Conservation (phyloP, 306 rosid species). For the Hylodesmum podocarpum region DNA sequence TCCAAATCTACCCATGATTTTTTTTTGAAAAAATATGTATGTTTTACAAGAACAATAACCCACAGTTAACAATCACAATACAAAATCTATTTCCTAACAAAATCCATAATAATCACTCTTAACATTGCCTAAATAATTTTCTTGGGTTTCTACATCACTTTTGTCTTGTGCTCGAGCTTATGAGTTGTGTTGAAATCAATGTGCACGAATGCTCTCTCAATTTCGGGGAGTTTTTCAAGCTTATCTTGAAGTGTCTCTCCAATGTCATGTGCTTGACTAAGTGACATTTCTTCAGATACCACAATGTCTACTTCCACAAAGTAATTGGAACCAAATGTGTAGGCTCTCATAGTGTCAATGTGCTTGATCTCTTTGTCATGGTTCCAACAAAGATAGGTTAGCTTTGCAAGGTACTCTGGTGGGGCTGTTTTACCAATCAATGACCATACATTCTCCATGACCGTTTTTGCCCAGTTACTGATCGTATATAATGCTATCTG, state of each 20-base stretch:
- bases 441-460: conserved; percentile 88
- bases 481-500: conserved; percentile 90
- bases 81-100: neutral
- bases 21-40: neutral
- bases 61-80: neutral
- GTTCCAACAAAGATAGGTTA: conserved; percentile 84
- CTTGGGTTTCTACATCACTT: neutral
- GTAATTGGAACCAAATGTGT: conserved; percentile 75
- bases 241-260: conserved; percentile 91
- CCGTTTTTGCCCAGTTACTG: conserved; percentile 81
- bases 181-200: conserved; percentile 81
- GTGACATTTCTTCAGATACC: conserved; percentile 61
- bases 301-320: conserved; percentile 90
- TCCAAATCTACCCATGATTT: neutral
- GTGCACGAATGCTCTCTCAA: conserved; percentile 93
- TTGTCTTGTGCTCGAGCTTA: conserved; percentile 71
- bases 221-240: conserved; percentile 74
- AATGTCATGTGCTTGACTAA: conserved; percentile 71
- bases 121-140: neutral
- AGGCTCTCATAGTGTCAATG: conserved; percentile 79
- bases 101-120: neutral
- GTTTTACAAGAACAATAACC: neutral
- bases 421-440: conserved; percentile 83
- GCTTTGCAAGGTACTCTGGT: conserved; percentile 77
- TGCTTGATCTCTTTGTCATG: conserved; percentile 71